Percentiles rank a stretch among this genome's conserved stretches.
phyloP scores from a whole-genome alignment of 2,329 filamentous ascomycete species.

The Epichloe sylvatica region DNA sequence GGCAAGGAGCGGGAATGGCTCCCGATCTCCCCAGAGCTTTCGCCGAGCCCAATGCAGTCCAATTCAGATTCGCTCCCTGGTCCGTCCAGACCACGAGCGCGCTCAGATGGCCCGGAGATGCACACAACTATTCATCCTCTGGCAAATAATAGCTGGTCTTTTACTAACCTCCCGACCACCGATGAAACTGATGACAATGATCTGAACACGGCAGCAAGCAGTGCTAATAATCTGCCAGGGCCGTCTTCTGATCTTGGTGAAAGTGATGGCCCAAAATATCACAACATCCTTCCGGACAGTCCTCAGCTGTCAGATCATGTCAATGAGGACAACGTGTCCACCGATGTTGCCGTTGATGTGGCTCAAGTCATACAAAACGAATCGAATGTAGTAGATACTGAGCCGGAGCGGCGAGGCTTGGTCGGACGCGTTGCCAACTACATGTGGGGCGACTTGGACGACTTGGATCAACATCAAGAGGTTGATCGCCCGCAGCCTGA shows the following conservation, averaged over 20 bases:
- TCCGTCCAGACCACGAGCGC: slow-evolving; percentile 33
- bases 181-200: slow-evolving; percentile 7
- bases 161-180: slow-evolving; percentile 26
- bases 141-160: slow-evolving; percentile 49
- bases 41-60: slow-evolving; percentile 5
- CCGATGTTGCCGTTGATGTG: slow-evolving; percentile 3
- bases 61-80: slow-evolving; percentile 7
- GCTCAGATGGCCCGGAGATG: slow-evolving; percentile 41
- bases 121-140: slow-evolving; percentile 34
- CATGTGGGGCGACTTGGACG: slow-evolving; percentile 46
- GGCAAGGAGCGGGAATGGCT: slow-evolving; percentile 14
- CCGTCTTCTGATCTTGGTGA: neutral
- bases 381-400: slow-evolving; percentile 5
- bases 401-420: slow-evolving; percentile 12
- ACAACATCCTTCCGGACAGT: neutral
- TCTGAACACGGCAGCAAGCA: neutral
- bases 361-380: slow-evolving; percentile 6
- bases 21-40: slow-evolving; percentile 4
- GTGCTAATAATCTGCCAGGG: neutral
- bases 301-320: slow-evolving; percentile 1
- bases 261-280: neutral
- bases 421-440: slow-evolving; percentile 36
- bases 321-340: neutral
- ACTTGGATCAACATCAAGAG: slow-evolving; percentile 28
- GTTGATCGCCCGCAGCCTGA: slow-evolving; percentile 12